Percentiles rank a stretch among this genome's conserved stretches.
Evolutionary conservation across 805 yeast genomes (phyloP).

Genomic region (Metschnikowia arizonensis): DNA sequence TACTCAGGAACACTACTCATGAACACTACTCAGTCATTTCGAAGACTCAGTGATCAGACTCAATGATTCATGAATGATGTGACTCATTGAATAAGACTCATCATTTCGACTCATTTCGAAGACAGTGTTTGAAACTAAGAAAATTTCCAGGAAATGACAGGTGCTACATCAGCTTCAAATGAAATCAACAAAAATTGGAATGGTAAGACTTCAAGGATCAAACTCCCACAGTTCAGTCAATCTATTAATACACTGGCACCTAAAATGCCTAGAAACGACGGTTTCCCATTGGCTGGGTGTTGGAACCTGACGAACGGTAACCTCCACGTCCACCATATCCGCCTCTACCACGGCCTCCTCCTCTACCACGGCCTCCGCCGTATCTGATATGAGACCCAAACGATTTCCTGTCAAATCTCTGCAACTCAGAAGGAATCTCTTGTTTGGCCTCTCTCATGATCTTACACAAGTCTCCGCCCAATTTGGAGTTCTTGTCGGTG

Average conservation of each 20-base stretch:
- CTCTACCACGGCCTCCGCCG: constrained; percentile 33
- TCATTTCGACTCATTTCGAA: too few species aligned
- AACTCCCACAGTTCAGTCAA: background rate
- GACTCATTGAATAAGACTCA: too few species aligned
- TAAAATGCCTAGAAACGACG: constrained; percentile 36
- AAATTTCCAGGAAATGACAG: too few species aligned
- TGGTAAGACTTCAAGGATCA: too few species aligned
- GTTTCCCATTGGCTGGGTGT: constrained; percentile 47
- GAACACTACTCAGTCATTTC: too few species aligned
- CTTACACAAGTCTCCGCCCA: constrained; percentile 85
- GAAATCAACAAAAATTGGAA: too few species aligned
- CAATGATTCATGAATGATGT: too few species aligned
- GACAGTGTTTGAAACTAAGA: too few species aligned
- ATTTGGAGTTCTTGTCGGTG: constrained; percentile 79
- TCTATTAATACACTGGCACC: constrained; percentile 2
- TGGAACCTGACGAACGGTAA: constrained; percentile 45
- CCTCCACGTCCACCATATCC: constrained; percentile 47
- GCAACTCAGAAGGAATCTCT: constrained; percentile 74
- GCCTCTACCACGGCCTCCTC: constrained; percentile 36
- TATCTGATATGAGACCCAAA: constrained; percentile 57
- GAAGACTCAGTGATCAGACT: too few species aligned
- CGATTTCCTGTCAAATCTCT: constrained; percentile 59
- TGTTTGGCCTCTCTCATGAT: constrained; percentile 96
- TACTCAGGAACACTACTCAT: too few species aligned
- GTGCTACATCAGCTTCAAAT: too few species aligned